phyloP scores from a whole-genome alignment of 1,284 basidiomycete species.

The Microbotryomycetes sp. region DNA sequence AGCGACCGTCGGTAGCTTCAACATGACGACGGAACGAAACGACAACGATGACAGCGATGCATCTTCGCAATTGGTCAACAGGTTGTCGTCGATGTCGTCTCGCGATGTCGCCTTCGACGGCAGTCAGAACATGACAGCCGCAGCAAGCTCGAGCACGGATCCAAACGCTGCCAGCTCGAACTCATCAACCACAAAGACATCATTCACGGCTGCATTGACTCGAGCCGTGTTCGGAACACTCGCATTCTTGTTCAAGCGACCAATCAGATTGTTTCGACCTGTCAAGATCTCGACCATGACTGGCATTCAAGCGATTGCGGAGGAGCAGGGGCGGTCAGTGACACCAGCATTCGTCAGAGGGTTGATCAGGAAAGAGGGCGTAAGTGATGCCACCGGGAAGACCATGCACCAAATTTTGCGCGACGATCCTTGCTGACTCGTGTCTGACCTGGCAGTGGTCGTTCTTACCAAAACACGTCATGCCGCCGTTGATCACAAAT shows the following conservation, averaged over 20 bases:
- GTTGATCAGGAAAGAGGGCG: slow-evolving; percentile 38
- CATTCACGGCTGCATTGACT: slow-evolving; percentile 15
- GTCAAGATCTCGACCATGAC: slow-evolving; percentile 42
- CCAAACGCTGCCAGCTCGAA: neutral
- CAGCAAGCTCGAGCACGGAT: too few relatives aligned
- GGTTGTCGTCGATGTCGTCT: too few relatives aligned
- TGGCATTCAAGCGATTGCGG: slow-evolving; percentile 43
- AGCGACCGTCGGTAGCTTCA: too few relatives aligned
- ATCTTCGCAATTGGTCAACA: too few relatives aligned
- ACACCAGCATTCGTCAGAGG: slow-evolving; percentile 40
- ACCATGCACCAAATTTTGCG: neutral
- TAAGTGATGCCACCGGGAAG: slow-evolving; percentile 8
- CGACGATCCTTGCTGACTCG: neutral
- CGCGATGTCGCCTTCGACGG: too few relatives aligned
- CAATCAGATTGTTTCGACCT: slow-evolving; percentile 43
- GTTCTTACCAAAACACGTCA: slow-evolving; percentile 33
- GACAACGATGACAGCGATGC: neutral
- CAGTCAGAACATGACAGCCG: too few relatives aligned
- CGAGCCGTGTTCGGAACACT: slow-evolving; percentile 41
- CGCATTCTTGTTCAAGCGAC: slow-evolving; percentile 44
- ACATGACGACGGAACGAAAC: too few relatives aligned
- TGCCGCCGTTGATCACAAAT: slow-evolving; percentile 43
- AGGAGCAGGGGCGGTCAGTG: slow-evolving; percentile 40
- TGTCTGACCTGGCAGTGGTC: slow-evolving; percentile 13
- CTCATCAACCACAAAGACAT: neutral